A percentile compares a stretch with the other conserved stretches of the same genome.
Evolutionary conservation across 495 filamentous ascomycete genomes (phyloP).

Genomic region (Thermothielavioides terrestris): DNA sequence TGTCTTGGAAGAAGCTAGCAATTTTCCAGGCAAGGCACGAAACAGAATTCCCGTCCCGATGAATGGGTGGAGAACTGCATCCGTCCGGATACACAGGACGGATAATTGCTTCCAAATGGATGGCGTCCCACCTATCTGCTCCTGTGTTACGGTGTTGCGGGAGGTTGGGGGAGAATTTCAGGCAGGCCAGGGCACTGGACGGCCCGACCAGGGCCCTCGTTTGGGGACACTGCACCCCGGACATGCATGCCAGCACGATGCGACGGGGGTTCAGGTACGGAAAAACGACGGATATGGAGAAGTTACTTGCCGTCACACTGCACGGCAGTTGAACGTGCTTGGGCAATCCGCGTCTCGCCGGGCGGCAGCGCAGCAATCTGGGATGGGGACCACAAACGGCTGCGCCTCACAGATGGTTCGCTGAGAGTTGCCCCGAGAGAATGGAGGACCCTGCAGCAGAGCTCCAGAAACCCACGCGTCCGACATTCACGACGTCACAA

Average conservation of each 20-base stretch:
- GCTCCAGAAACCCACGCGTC: background rate
- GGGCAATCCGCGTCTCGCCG: background rate
- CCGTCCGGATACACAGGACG: too few species aligned
- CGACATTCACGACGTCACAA: background rate
- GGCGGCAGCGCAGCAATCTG: background rate
- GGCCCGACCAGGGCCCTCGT: background rate
- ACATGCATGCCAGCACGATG: background rate
- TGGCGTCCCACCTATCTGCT: too few species aligned
- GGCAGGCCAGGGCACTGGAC: slow-evolving; percentile 8
- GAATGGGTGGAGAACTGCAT: too few species aligned
- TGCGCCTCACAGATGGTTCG: slow-evolving; percentile 12
- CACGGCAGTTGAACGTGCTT: too few species aligned
- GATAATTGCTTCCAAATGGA: too few species aligned
- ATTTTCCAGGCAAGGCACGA: too few species aligned
- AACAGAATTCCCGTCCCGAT: too few species aligned
- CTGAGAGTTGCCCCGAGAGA: background rate
- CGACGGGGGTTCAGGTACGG: background rate
- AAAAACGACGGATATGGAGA: background rate
- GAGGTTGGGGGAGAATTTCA: background rate
- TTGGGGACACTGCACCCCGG: background rate
- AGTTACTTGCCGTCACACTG: background rate
- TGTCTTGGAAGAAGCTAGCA: too few species aligned
- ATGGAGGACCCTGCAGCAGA: slow-evolving; percentile 3
- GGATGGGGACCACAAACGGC: slow-evolving; percentile 3
- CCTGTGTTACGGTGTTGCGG: background rate